A percentile compares a stretch with the other conserved stretches of the same genome.
phyloP scores from a whole-genome alignment of 2,329 filamentous ascomycete species.

The Cercospora sp. region DNA sequence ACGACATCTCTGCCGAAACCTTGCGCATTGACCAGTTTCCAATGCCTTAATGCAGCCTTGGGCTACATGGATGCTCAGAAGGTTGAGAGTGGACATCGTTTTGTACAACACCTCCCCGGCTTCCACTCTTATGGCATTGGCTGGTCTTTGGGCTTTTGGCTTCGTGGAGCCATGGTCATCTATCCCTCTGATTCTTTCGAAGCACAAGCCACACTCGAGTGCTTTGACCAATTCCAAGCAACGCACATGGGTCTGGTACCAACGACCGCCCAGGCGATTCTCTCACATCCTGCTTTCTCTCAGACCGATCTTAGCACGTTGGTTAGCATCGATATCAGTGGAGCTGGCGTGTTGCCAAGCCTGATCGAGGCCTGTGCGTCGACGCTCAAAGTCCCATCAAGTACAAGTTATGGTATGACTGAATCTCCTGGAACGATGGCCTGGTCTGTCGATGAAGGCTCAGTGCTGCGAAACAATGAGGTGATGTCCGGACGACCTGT shows the following conservation, averaged over 20 bases:
- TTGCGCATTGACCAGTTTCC: conserved; percentile 45
- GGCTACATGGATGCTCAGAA: conserved; percentile 34
- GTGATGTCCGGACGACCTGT: conserved; percentile 48
- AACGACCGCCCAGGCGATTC: conserved; percentile 39
- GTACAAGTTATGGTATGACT: conserved; percentile 49
- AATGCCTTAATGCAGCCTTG: conserved; percentile 43
- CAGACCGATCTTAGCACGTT: conserved; percentile 36
- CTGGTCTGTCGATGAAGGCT: conserved; percentile 41
- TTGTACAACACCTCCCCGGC: conserved; percentile 37
- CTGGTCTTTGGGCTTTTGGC: conserved; percentile 37
- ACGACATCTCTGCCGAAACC: conserved; percentile 54
- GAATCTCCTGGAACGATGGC: conserved; percentile 48
- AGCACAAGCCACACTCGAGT: conserved; percentile 38
- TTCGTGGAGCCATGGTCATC: conserved; percentile 33
- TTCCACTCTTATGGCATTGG: conserved; percentile 39
- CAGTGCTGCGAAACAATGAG: conserved; percentile 39
- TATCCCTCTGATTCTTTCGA: conserved; percentile 39
- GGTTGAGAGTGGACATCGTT: conserved; percentile 33
- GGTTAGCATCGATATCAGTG: conserved; percentile 38
- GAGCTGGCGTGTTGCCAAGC: conserved; percentile 42
- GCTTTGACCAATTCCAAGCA: conserved; percentile 37
- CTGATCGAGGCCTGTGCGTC: conserved; percentile 35
- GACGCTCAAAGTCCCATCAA: conserved; percentile 35
- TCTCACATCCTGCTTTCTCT: conserved; percentile 36
- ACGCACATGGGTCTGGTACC: conserved; percentile 41